These are phyloP conservation scores for Periconia macrospinosa DNA, from an alignment of 2,329 filamentous ascomycete genomes.

Conservation along the genomic window DNA sequence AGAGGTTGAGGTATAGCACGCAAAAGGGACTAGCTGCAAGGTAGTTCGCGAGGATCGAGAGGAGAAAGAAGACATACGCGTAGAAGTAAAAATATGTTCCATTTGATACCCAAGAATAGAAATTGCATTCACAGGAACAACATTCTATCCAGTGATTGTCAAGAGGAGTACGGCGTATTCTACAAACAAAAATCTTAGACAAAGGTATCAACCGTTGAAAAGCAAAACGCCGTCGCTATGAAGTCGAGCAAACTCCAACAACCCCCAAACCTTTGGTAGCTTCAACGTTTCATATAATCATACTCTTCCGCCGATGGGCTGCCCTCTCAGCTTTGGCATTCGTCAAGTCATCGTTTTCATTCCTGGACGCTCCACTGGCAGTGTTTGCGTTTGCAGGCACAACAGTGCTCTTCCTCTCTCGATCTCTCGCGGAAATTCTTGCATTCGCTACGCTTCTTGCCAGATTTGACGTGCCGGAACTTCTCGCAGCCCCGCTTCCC, in stretches of 20 bases:
- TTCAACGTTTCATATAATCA: conserved; percentile 40
- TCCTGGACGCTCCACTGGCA: conserved; percentile 15
- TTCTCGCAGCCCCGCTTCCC: conserved; percentile 27
- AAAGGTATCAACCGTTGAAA: conserved; percentile 9
- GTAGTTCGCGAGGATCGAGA: neutral
- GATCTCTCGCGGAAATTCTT: conserved; percentile 20
- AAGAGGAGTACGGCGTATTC: neutral
- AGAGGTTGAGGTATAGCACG: conserved; percentile 64
- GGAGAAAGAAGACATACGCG: neutral
- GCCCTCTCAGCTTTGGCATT: conserved; percentile 38
- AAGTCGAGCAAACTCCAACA: neutral
- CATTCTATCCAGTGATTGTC: neutral
- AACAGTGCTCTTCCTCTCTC: conserved; percentile 5
- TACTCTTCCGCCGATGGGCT: conserved; percentile 46
- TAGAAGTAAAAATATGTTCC: neutral
- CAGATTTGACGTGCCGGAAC: conserved; percentile 14
- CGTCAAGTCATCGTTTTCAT: conserved; percentile 13
- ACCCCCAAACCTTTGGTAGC: neutral
- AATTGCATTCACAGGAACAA: neutral
- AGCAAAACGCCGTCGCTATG: conserved; percentile 18
- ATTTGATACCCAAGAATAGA: neutral
- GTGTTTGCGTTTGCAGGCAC: conserved; percentile 11
- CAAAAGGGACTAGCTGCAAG: conserved; percentile 54
- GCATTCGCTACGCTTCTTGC: conserved; percentile 19
- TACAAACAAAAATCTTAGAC: neutral